Conservation (phyloP, 345 rosid genomes). For the Lenwebbia sp. region DNA sequence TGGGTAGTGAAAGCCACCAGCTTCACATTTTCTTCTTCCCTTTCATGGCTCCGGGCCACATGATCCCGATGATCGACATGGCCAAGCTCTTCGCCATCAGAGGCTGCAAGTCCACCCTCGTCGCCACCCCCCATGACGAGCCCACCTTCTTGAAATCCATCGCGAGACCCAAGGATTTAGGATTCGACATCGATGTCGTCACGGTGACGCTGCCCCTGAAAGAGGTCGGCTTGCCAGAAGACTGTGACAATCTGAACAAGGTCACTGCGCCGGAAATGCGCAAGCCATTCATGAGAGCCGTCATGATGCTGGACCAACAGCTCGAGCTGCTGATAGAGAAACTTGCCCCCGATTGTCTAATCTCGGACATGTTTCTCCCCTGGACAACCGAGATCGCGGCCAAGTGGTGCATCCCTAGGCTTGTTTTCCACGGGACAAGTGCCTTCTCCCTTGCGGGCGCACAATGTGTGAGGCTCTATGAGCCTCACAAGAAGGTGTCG, state of each 20-base stretch:
- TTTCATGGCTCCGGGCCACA: constrained; percentile 19
- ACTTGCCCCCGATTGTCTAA: constrained; percentile 10
- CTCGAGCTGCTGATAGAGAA: constrained; percentile 10
- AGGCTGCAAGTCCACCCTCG: constrained; percentile 22
- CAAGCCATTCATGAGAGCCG: not conserved
- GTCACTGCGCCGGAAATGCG: not conserved
- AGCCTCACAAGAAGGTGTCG: constrained; percentile 5
- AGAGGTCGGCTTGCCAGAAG: constrained; percentile 16
- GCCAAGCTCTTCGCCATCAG: constrained; percentile 23
- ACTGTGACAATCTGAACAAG: not conserved
- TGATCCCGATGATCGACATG: constrained; percentile 27
- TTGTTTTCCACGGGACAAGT: constrained; percentile 20
- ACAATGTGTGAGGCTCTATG: not conserved
- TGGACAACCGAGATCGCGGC: constrained; percentile 18
- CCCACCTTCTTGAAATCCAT: constrained; percentile 2
- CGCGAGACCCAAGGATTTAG: not conserved
- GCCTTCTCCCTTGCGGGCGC: constrained; percentile 1
- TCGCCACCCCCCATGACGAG: constrained; percentile 18
- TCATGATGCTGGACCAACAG: constrained; percentile 8
- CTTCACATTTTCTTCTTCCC: constrained; percentile 27
- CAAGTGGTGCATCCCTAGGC: constrained; percentile 20
- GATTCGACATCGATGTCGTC: constrained; percentile 4
- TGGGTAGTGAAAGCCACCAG: not conserved
- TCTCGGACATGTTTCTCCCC: constrained; percentile 20
- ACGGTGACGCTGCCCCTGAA: constrained; percentile 4